These are phyloP conservation scores for Pittosporum tobira DNA, from an alignment of 129 eudicot species.

Conservation along the genomic window DNA sequence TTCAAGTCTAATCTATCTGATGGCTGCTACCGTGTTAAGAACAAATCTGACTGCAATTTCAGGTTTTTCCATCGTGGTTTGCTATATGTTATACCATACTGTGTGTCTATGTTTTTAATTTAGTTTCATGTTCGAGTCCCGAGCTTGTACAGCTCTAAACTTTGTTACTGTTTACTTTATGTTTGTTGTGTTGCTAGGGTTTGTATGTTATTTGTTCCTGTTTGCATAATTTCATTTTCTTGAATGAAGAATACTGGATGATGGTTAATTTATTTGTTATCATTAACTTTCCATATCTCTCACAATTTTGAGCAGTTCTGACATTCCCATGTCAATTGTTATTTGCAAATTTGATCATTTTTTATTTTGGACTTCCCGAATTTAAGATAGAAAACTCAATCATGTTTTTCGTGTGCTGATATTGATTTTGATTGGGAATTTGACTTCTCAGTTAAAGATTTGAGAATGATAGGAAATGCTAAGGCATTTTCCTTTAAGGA, in stretches of 20 bases:
- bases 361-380: no score
- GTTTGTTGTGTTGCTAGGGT: constrained; percentile 21
- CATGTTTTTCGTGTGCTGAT: no score
- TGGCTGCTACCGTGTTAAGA: constrained; percentile 42
- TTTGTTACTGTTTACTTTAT: constrained; percentile 20
- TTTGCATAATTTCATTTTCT: constrained; percentile 15
- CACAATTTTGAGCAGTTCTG: background rate
- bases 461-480: constrained; percentile 9
- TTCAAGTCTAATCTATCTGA: constrained; percentile 22
- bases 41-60: constrained; percentile 47
- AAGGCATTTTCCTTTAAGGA: constrained; percentile 36
- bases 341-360: no score
- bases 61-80: constrained; percentile 39
- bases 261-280: constrained; percentile 4
- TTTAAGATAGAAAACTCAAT: no score
- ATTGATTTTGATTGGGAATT: no score
- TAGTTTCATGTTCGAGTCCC: constrained; percentile 17
- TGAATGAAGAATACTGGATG: no score
- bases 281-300: background rate
- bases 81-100: constrained; percentile 19
- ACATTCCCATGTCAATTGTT: background rate
- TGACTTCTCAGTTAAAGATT: background rate
- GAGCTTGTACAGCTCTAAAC: constrained; percentile 43
- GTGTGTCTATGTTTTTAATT: constrained; percentile 12
- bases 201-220: constrained; percentile 1